Percentiles rank a stretch among this genome's conserved stretches.
Evolutionary conservation across 257 asterid genomes (phyloP).

Genomic region (Cruciata laevipes): DNA sequence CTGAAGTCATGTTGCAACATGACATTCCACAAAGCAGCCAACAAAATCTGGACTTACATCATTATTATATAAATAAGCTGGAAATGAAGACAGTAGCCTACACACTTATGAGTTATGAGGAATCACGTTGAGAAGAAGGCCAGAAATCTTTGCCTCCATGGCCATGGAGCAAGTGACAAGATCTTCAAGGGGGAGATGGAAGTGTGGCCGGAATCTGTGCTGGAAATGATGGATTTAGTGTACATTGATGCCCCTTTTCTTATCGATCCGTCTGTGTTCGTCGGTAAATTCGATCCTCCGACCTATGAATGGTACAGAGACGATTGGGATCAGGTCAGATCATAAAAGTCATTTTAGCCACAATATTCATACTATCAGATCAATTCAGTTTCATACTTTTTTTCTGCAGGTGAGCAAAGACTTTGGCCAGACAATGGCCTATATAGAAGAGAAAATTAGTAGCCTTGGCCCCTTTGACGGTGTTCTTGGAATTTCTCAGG

Average conservation of each 20-base stretch:
- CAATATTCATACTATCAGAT: too few relatives aligned
- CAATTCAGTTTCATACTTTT: too few relatives aligned
- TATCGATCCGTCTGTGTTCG: slow-evolving; percentile 12
- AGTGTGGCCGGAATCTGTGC: slow-evolving; percentile 33
- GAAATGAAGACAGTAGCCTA: neutral
- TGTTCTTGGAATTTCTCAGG: too few relatives aligned
- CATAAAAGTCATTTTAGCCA: too few relatives aligned
- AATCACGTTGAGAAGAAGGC: slow-evolving; percentile 10
- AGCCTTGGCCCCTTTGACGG: too few relatives aligned
- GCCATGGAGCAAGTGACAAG: slow-evolving; percentile 25
- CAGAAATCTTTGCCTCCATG: slow-evolving; percentile 38
- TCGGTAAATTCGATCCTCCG: neutral
- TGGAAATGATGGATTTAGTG: slow-evolving; percentile 26
- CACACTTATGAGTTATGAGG: neutral
- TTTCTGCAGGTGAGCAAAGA: too few relatives aligned
- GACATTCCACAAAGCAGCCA: too few relatives aligned
- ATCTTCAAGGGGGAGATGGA: slow-evolving; percentile 17
- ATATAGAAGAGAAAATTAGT: too few relatives aligned
- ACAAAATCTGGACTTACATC: too few relatives aligned
- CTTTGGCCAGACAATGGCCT: too few relatives aligned
- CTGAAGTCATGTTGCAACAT: too few relatives aligned
- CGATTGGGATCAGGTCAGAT: too few relatives aligned
- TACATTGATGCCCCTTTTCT: slow-evolving; percentile 30
- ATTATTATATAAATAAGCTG: neutral
- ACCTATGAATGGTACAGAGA: slow-evolving; percentile 30